Conservation (phyloP, 805 yeast genomes). For the Metahyphopichia silvanorum region DNA sequence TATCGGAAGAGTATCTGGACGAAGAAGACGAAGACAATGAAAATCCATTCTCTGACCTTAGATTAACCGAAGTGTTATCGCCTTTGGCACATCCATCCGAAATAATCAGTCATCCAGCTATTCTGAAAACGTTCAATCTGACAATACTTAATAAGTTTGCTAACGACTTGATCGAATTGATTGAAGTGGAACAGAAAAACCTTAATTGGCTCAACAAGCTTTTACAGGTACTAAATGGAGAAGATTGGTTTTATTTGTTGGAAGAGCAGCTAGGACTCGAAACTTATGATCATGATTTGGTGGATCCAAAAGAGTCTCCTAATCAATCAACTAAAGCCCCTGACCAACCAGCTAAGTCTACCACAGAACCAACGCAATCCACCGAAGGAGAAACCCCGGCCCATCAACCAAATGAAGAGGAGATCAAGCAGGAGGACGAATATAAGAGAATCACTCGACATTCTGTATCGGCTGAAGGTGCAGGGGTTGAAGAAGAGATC, state of each 20-base stretch:
- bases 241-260: slow-evolving; percentile 66
- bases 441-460: slow-evolving; percentile 7
- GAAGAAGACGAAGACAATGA: slow-evolving; percentile 15
- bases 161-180: slow-evolving; percentile 66
- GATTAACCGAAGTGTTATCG: slow-evolving; percentile 51
- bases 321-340: too few species aligned
- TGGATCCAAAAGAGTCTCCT: slow-evolving; percentile 10
- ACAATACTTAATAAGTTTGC: slow-evolving; percentile 54
- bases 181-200: slow-evolving; percentile 77
- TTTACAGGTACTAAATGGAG: slow-evolving; percentile 81
- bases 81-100: slow-evolving; percentile 85
- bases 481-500: background rate
- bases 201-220: slow-evolving; percentile 70
- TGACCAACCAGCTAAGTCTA: slow-evolving; percentile 14
- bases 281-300: slow-evolving; percentile 62
- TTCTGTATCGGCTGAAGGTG: background rate
- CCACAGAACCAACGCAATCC: slow-evolving; percentile 8
- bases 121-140: slow-evolving; percentile 62
- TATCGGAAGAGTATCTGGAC: slow-evolving; percentile 12
- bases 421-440: slow-evolving; percentile 9
- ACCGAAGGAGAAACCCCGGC: slow-evolving; percentile 7
- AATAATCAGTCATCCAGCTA: slow-evolving; percentile 64
- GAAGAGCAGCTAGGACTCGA: slow-evolving; percentile 67
- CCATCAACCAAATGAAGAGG: slow-evolving; percentile 5
- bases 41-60: slow-evolving; percentile 27